phyloP scores from a whole-genome alignment of 768 basidiomycete species.

The Russula olivacea region DNA sequence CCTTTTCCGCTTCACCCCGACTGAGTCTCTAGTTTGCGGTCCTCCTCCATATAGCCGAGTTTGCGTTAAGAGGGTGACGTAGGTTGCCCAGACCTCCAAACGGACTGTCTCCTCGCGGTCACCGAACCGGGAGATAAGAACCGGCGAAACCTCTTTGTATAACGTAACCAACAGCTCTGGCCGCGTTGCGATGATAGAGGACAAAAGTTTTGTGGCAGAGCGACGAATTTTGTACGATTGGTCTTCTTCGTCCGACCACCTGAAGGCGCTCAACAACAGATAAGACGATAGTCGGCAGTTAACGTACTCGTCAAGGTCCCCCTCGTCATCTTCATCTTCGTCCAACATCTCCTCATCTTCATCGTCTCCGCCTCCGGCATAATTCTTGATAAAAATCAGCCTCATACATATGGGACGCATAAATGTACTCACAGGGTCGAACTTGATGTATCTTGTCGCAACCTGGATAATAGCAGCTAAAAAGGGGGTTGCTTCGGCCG shows the following conservation, averaged over 20 bases:
- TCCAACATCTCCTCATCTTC: constrained; percentile 59
- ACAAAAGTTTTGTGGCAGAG: constrained; percentile 83
- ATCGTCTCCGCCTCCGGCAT: constrained; percentile 64
- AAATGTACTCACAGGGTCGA: constrained; percentile 71
- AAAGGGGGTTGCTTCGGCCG: constrained; percentile 72
- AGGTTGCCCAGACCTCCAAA: constrained; percentile 87
- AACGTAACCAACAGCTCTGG: constrained; percentile 77
- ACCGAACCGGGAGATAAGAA: constrained; percentile 84
- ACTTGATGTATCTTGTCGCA: constrained; percentile 77
- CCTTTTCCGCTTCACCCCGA: constrained; percentile 67
- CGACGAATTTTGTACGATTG: constrained; percentile 97
- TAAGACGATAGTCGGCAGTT: constrained; percentile 12
- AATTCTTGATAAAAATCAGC: constrained; percentile 47
- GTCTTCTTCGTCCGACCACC: constrained; percentile 97
- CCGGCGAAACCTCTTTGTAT: constrained; percentile 81
- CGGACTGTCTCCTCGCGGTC: constrained; percentile 95
- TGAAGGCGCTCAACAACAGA: constrained; percentile 30
- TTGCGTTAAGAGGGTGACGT: constrained; percentile 74
- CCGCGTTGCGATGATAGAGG: constrained; percentile 81
- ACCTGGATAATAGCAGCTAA: constrained; percentile 60
- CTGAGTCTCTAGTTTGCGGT: constrained; percentile 46
- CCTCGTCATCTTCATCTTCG: constrained; percentile 74
- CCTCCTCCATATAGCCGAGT: constrained; percentile 73
- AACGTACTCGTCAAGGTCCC: constrained; percentile 68
- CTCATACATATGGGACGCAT: not conserved